Percentiles rank a stretch among this genome's conserved stretches.
Conservation (phyloP, 164 flowering plant genomes). For the Dillenia turbinata region DNA sequence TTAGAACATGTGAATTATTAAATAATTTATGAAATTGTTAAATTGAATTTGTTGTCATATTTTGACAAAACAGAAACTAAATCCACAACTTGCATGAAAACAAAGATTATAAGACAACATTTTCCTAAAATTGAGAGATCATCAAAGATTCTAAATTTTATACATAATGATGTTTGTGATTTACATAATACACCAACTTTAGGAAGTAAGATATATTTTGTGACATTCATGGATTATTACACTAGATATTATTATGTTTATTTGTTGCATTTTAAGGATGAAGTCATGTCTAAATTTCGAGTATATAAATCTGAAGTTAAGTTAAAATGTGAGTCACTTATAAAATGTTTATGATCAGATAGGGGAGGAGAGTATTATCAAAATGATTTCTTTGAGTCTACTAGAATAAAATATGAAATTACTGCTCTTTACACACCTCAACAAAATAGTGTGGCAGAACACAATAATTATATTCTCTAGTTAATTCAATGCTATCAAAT, state of each 20-base stretch:
- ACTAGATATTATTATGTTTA: slow-evolving; percentile 3
- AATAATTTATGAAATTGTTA: background rate
- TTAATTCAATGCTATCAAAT: slow-evolving; percentile 1
- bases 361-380: slow-evolving; percentile 10
- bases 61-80: background rate
- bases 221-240: slow-evolving; percentile 4
- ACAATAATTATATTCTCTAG: slow-evolving; percentile 2
- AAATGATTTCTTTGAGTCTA: background rate
- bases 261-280: slow-evolving; percentile 1
- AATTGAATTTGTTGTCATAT: no score
- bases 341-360: slow-evolving; percentile 1
- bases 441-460: background rate
- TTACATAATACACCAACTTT: background rate
- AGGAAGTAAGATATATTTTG: slow-evolving; percentile 1
- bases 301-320: slow-evolving; percentile 3
- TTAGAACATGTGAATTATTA: slow-evolving; percentile 2
- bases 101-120: background rate
- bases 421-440: background rate
- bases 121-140: background rate
- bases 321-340: background rate
- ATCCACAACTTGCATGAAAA: background rate
- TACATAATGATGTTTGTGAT: slow-evolving; percentile 6
- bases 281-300: background rate
- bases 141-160: background rate
- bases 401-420: slow-evolving; percentile 2